Percentiles rank a stretch among this genome's conserved stretches.
Conservation (phyloP, 78 protist genomes). For the Ministeria vibrans region DNA sequence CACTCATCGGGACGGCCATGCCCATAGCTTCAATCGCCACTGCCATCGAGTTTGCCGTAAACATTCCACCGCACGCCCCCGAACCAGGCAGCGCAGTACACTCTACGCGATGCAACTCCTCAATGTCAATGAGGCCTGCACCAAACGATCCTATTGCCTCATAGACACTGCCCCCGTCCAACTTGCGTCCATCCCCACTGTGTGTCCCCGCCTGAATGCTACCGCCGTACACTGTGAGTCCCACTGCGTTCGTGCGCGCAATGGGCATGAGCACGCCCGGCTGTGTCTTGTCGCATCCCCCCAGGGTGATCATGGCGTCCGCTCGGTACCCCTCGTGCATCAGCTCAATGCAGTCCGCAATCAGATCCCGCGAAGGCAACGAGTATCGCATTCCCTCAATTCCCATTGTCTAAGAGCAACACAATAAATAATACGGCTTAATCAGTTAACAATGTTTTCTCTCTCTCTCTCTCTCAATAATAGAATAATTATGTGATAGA, state of each 20-base stretch:
- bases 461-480: neutral
- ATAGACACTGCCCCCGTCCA: too few relatives aligned
- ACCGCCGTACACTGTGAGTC: slow-evolving; percentile 7
- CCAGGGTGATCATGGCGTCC: slow-evolving; percentile 2
- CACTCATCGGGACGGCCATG: slow-evolving; percentile 7
- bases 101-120: neutral
- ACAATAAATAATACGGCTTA: neutral
- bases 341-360: slow-evolving; percentile 24
- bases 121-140: slow-evolving; percentile 13
- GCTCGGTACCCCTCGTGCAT: slow-evolving; percentile 26
- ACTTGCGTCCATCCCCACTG: too few relatives aligned
- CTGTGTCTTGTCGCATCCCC: slow-evolving; percentile 6
- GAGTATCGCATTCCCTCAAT: slow-evolving; percentile 21
- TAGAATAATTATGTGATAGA: neutral
- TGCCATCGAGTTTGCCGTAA: slow-evolving; percentile 73
- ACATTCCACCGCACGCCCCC: slow-evolving; percentile 52
- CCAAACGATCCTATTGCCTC: too few relatives aligned
- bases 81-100: neutral
- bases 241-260: neutral
- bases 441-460: neutral
- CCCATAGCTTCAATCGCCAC: slow-evolving; percentile 50
- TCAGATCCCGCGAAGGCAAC: slow-evolving; percentile 14
- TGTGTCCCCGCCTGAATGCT: neutral
- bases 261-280: slow-evolving; percentile 21
- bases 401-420: neutral